These are phyloP conservation scores for Picochlorum sp. DNA, from an alignment of 139 green algal species.

Conservation along the genomic window DNA sequence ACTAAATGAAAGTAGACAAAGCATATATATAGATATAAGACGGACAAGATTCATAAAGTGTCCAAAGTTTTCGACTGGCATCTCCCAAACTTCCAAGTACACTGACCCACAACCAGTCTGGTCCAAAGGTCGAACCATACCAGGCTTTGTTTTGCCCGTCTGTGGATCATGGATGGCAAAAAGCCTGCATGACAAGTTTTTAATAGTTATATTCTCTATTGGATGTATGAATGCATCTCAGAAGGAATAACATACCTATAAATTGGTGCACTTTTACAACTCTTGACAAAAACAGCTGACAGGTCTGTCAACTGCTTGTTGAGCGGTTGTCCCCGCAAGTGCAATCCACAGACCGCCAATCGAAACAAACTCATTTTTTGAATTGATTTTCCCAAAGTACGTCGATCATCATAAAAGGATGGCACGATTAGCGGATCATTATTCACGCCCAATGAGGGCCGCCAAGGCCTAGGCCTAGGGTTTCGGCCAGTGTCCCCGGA, in stretches of 20 bases:
- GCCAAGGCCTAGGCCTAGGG: too few relatives aligned
- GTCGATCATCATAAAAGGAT: too few relatives aligned
- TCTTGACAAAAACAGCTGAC: slow-evolving; percentile 27
- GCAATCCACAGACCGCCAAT: slow-evolving; percentile 29
- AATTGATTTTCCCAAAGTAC: too few relatives aligned
- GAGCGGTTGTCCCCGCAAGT: slow-evolving; percentile 42
- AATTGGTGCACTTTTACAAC: slow-evolving; percentile 30
- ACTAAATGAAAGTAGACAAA: background rate
- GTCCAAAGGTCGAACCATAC: slow-evolving; percentile 11
- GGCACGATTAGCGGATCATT: too few relatives aligned
- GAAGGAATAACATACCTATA: slow-evolving; percentile 26
- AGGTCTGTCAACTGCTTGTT: slow-evolving; percentile 49
- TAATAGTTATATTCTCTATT: background rate
- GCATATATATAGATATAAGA: background rate
- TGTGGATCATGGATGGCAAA: slow-evolving; percentile 20
- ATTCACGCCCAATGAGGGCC: too few relatives aligned
- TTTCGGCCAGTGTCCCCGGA: too few relatives aligned
- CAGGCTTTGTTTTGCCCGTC: slow-evolving; percentile 22
- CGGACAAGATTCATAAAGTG: slow-evolving; percentile 15
- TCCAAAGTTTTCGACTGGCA: slow-evolving; percentile 50
- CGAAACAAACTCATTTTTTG: background rate
- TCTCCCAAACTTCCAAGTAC: slow-evolving; percentile 51
- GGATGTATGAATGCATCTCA: background rate
- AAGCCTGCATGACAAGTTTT: slow-evolving; percentile 2
- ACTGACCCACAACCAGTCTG: slow-evolving; percentile 13